These are phyloP conservation scores for Prinsepia uniflora DNA, from an alignment of 306 rosid genomes.

Conservation along the genomic window DNA sequence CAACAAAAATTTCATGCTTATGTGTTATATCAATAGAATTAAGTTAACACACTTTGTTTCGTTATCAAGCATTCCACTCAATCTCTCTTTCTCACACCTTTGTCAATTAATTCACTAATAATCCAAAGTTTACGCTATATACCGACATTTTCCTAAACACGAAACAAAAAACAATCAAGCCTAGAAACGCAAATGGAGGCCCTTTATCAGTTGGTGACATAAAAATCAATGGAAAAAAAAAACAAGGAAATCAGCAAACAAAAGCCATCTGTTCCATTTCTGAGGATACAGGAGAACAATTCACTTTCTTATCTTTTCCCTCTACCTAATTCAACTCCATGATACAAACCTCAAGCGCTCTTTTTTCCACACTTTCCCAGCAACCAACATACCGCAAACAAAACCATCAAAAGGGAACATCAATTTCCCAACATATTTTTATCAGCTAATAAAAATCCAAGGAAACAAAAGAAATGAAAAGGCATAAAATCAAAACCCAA, in stretches of 20 bases:
- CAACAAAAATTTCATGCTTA: background rate
- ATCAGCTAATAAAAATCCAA: background rate
- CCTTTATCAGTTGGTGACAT: background rate
- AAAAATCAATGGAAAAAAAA: background rate
- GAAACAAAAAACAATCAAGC: constrained; percentile 3
- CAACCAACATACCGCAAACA: background rate
- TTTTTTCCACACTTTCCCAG: background rate
- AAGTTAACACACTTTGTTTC: background rate
- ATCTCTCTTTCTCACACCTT: background rate
- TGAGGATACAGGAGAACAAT: background rate
- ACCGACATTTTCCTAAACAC: background rate
- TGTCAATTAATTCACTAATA: background rate
- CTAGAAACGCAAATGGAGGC: background rate
- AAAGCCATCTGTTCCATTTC: background rate
- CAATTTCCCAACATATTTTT: background rate
- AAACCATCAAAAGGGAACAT: background rate
- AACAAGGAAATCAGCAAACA: background rate
- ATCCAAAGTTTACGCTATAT: background rate
- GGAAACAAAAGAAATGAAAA: background rate
- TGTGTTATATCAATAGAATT: background rate
- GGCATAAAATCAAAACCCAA: background rate
- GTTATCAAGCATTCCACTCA: background rate
- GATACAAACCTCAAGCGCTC: background rate
- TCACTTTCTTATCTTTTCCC: background rate
- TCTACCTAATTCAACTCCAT: background rate